Evolutionary conservation across 2,329 filamentous ascomycete genomes (phyloP), one percentile per base, ranked within the genome.

Genomic region (Colletotrichum endophyticum): DNA sequence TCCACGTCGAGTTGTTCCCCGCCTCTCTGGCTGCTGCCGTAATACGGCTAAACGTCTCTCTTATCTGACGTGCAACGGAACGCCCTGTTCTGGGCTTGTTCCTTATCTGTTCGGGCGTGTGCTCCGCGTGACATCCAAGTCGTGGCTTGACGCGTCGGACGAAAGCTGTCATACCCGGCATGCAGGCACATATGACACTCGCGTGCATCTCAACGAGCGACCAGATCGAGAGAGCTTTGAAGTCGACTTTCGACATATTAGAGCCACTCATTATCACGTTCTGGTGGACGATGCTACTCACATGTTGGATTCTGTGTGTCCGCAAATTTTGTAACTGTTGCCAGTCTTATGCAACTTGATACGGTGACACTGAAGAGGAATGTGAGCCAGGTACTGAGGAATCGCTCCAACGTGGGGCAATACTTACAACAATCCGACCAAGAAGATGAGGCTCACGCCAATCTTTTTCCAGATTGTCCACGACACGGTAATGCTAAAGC

Each of bases 101-200:
- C 8, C 22, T 44, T 9, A 27, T 27, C 4, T 61, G 44, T 13
- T 36, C 25, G 5, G 27, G 27, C 4, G 28, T 25, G n/a, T 59
- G 11, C 4, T 28, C 12, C 13, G 36, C 12, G 5, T 32, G 28
- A 15, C 61, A 27, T 6, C 28, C 32, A 11, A 72, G 28, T 7
- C 53, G 15, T 6, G 68, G 72, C 13, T 16, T 39, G 9, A 75
- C n/a, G 28, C 73, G 73, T 11, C 73, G 73, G 8, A 72, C 32
- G 4, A 75, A 75, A 11, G 73, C 62, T 3, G 62, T 72, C 62
- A 75, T 72, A 3, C 73, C 73, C 1, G 77, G 71, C 64, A 78
- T 69, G 6, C 77, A 78, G 2, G 75, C 71, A 27, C 75, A 77
- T 22, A 77, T 75, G 30, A 78, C 69, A 39, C 75, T 72, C 0